A percentile compares a stretch with the other conserved stretches of the same genome.
Evolutionary conservation across 495 filamentous ascomycete genomes (phyloP).

Genomic region (Hypoxylon trugodes): DNA sequence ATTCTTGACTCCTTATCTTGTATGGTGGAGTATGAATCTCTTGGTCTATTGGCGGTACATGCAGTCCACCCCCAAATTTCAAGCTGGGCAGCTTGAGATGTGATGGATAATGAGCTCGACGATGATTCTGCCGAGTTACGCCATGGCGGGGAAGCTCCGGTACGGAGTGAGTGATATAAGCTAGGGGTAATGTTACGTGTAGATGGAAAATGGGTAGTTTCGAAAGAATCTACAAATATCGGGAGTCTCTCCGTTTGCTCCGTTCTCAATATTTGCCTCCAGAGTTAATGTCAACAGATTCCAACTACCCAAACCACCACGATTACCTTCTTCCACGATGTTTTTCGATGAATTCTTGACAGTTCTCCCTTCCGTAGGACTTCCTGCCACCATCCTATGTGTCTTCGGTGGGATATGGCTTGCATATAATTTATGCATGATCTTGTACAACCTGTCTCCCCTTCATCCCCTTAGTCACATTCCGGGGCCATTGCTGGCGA

Average conservation of each 20-base stretch:
- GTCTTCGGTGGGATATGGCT: constrained; percentile 19
- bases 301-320: too few species aligned
- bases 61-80: neutral
- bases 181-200: too few species aligned
- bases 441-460: constrained; percentile 44
- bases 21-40: neutral
- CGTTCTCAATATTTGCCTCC: too few species aligned
- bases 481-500: constrained; percentile 60
- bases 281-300: too few species aligned
- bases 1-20: neutral
- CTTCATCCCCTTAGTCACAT: constrained; percentile 46
- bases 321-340: neutral
- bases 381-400: neutral
- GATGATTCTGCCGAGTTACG: too few species aligned
- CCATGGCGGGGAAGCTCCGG: too few species aligned
- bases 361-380: neutral
- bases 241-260: too few species aligned
- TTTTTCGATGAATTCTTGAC: neutral
- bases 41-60: neutral
- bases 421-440: constrained; percentile 28
- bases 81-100: too few species aligned
- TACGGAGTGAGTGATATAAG: too few species aligned
- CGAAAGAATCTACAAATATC: too few species aligned
- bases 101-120: too few species aligned
- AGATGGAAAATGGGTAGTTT: too few species aligned